Evolutionary conservation across 2,329 filamentous ascomycete genomes (phyloP).

Genomic region (Sarocladium brachiariae): DNA sequence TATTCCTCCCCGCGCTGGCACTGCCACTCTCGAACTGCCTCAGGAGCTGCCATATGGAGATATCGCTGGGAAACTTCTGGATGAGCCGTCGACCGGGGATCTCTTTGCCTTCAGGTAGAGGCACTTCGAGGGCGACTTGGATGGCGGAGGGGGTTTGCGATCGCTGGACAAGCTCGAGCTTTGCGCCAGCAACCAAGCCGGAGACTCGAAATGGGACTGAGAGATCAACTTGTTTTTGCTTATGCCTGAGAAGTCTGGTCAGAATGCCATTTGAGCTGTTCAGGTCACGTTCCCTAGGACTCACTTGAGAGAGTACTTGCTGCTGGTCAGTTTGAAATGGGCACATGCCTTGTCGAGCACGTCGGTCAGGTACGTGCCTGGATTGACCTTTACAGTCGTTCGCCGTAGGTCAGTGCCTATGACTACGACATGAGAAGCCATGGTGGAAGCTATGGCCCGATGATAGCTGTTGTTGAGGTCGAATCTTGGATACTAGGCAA

Average conservation of each 20-base stretch:
- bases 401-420: conserved; percentile 74
- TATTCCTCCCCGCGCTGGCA: conserved; percentile 49
- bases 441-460: conserved; percentile 30
- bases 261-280: conserved; percentile 9
- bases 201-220: conserved; percentile 78
- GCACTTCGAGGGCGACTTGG: conserved; percentile 81
- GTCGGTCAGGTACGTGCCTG: conserved; percentile 74
- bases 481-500: background rate
- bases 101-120: conserved; percentile 59
- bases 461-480: background rate
- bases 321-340: conserved; percentile 67
- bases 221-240: conserved; percentile 79
- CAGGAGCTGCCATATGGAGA: conserved; percentile 81
- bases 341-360: conserved; percentile 80
- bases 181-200: conserved; percentile 77
- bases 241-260: conserved; percentile 41
- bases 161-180: conserved; percentile 82
- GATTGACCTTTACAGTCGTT: conserved; percentile 74
- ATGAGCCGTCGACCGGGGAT: conserved; percentile 61
- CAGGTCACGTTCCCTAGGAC: conserved; percentile 14
- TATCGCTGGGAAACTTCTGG: conserved; percentile 82
- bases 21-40: conserved; percentile 81
- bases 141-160: conserved; percentile 81
- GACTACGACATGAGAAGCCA: conserved; percentile 86
- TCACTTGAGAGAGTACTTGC: conserved; percentile 77